A percentile compares a stretch with the other conserved stretches of the same genome.
phyloP scores from a whole-genome alignment of 345 rosid species.

The Pelargonium nanum region DNA sequence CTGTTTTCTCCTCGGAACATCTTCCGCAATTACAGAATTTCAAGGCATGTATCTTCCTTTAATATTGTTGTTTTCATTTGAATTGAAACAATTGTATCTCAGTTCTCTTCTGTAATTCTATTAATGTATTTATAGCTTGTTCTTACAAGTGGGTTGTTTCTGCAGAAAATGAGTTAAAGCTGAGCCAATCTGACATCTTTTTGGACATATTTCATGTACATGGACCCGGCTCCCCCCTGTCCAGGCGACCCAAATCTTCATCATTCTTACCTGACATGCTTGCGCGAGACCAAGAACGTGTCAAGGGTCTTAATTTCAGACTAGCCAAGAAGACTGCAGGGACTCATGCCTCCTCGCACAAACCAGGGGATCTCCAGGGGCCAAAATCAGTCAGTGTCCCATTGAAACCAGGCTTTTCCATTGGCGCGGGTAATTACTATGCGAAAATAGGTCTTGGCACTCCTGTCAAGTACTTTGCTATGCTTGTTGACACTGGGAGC shows the following conservation, averaged over 20 bases:
- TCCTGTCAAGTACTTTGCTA: conserved; percentile 30
- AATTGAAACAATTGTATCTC: not conserved
- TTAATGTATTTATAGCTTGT: not conserved
- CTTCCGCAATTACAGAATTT: conserved; percentile 10
- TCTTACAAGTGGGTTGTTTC: conserved; percentile 6
- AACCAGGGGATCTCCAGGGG: conserved; percentile 9
- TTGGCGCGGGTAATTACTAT: conserved; percentile 33
- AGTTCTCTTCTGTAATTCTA: not conserved
- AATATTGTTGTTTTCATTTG: not conserved
- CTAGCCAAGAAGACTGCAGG: not conserved
- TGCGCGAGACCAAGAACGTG: conserved; percentile 21
- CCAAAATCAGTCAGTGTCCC: conserved; percentile 20
- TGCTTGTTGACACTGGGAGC: conserved; percentile 47
- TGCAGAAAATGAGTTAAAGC: conserved; percentile 15
- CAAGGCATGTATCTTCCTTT: conserved; percentile 16
- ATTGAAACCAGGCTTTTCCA: conserved; percentile 20
- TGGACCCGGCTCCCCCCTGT: conserved; percentile 14
- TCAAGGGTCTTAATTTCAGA: conserved; percentile 14
- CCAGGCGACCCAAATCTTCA: conserved; percentile 4
- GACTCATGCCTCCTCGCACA: not conserved
- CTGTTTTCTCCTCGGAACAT: conserved; percentile 14
- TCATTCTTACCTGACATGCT: conserved; percentile 14
- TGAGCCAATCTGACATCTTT: conserved; percentile 9
- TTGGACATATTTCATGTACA: conserved; percentile 22
- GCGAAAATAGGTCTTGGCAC: conserved; percentile 34